These are phyloP conservation scores for Glycine latifolia DNA, from an alignment of 306 rosid species.

Conservation along the genomic window DNA sequence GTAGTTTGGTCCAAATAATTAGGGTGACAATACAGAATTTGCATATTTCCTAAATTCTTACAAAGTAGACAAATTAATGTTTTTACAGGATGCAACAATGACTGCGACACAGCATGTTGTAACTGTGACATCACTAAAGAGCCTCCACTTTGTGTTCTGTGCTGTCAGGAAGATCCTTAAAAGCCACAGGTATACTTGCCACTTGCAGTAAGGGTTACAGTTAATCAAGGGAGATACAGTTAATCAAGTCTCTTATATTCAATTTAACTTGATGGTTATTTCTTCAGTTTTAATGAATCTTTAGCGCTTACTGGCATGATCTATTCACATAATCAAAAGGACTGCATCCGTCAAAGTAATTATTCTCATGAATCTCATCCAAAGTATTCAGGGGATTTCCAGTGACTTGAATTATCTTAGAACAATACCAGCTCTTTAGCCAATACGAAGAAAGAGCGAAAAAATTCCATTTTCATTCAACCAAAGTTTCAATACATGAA, in stretches of 20 bases:
- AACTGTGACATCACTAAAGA: constrained; percentile 68
- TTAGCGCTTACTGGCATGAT: not conserved
- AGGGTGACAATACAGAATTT: not conserved
- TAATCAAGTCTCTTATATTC: not conserved
- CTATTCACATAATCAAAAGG: not conserved
- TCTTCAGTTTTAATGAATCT: not conserved
- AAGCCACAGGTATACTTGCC: not conserved
- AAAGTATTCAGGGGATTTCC: not conserved
- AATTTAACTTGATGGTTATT: not conserved
- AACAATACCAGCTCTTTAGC: not conserved
- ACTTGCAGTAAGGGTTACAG: not conserved
- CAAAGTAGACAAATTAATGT: constrained; percentile 1
- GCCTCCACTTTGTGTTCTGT: constrained; percentile 84
- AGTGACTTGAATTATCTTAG: not conserved
- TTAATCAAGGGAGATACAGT: too few relatives aligned
- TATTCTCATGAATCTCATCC: not conserved
- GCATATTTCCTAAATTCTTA: constrained; percentile 3
- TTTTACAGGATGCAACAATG: constrained; percentile 88
- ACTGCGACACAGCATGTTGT: constrained; percentile 83
- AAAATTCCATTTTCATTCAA: not conserved
- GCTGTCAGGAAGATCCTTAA: constrained; percentile 75
- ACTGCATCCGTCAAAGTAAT: not conserved
- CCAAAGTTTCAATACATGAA: not conserved
- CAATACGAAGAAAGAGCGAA: not conserved
- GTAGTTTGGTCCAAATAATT: not conserved